Conservation (phyloP, 495 filamentous ascomycete genomes). For the Trichocladium antarcticum region DNA sequence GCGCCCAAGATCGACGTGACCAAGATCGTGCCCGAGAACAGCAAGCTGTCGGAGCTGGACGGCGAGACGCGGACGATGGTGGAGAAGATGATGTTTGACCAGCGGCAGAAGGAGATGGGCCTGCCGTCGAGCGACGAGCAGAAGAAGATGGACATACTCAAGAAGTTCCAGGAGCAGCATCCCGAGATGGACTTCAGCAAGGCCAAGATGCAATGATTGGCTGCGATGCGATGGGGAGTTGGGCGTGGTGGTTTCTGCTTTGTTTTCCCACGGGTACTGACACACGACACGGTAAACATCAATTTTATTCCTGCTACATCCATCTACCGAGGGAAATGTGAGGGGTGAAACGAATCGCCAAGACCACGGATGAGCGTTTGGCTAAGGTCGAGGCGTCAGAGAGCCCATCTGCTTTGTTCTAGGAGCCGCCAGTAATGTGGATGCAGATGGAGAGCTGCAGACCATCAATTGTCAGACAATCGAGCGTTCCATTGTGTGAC, state of each 20-base stretch:
- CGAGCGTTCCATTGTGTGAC: constrained; percentile 31
- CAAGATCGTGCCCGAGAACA: constrained; percentile 90
- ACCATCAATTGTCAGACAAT: constrained; percentile 44
- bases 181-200: constrained; percentile 78
- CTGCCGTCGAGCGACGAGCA: constrained; percentile 81
- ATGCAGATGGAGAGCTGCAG: constrained; percentile 43
- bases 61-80: constrained; percentile 96
- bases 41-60: constrained; percentile 80
- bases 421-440: constrained; percentile 43
- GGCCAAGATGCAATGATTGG: constrained; percentile 54
- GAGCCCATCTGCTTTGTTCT: constrained; percentile 43
- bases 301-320: background rate
- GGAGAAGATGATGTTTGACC: constrained; percentile 99
- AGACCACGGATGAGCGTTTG: constrained; percentile 28
- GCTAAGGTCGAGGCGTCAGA: constrained; percentile 46
- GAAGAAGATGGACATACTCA: constrained; percentile 81
- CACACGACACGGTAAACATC: background rate
- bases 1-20: constrained; percentile 87
- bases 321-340: constrained; percentile 16
- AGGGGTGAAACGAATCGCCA: constrained; percentile 54
- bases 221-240: too few relatives aligned
- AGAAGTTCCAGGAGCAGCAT: constrained; percentile 69
- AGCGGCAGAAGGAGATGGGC: constrained; percentile 88
- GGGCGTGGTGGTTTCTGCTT: too few relatives aligned
- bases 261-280: background rate